A percentile compares a stretch with the other conserved stretches of the same genome.
These are phyloP conservation scores for Stephanodiscus minutulus DNA, from an alignment of 108 stramenopile genomes.

Conservation along the genomic window DNA sequence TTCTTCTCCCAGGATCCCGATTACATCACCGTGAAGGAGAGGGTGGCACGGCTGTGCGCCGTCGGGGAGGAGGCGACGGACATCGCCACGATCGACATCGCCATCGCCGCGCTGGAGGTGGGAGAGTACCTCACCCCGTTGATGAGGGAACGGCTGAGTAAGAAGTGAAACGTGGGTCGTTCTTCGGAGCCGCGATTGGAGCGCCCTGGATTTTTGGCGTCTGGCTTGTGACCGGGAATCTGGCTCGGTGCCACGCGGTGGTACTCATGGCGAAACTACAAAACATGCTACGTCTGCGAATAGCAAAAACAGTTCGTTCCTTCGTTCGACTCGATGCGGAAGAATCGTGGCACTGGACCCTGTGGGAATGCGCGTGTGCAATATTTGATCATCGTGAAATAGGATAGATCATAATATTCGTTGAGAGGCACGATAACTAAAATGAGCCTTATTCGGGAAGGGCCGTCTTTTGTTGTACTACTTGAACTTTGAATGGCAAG, in stretches of 20 bases:
- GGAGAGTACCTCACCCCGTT: conserved; percentile 87
- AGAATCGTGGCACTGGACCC: too few relatives aligned
- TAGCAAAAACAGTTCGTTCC: too few relatives aligned
- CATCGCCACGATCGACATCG: conserved; percentile 91
- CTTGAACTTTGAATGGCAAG: too few relatives aligned
- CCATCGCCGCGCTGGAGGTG: conserved; percentile 85
- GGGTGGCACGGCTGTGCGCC: conserved; percentile 73
- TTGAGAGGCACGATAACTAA: neutral
- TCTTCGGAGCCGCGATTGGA: neutral
- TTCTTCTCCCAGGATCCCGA: conserved; percentile 95
- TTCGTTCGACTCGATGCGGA: too few relatives aligned
- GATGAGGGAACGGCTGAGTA: conserved; percentile 32
- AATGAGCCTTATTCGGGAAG: neutral
- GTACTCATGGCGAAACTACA: neutral
- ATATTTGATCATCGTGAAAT: neutral
- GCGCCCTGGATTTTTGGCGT: neutral
- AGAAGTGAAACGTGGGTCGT: neutral
- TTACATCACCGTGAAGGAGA: conserved; percentile 95
- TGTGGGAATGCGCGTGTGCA: neutral
- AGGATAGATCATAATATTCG: neutral
- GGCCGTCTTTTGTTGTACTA: neutral
- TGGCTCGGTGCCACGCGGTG: neutral
- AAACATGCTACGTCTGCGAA: neutral
- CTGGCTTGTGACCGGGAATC: neutral
- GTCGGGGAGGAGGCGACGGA: conserved; percentile 77